A percentile compares a stretch with the other conserved stretches of the same genome.
phyloP scores from a whole-genome alignment of 163 green algal genomes.

The Chlorella variabilis region DNA sequence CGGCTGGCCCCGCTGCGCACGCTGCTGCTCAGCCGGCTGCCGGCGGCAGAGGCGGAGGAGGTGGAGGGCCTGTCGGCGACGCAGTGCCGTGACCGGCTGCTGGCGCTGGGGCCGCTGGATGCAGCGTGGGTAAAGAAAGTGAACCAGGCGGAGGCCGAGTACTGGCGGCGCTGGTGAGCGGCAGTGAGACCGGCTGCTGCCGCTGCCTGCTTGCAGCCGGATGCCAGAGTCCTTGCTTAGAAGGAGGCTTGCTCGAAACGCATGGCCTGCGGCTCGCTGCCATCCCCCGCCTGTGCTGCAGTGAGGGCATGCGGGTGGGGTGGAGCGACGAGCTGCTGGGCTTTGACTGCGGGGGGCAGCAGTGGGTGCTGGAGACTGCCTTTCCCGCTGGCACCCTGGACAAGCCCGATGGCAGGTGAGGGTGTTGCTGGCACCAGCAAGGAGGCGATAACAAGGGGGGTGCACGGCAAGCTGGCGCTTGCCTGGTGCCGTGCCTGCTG shows the following conservation, averaged over 20 bases:
- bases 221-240: too few relatives aligned
- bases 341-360: conserved; percentile 98
- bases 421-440: background rate
- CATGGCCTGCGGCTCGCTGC: too few relatives aligned
- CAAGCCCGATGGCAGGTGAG: conserved; percentile 35
- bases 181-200: too few relatives aligned
- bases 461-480: background rate
- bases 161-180: conserved; percentile 68
- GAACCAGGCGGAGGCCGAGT: conserved; percentile 83
- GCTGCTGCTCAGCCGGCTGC: conserved; percentile 52
- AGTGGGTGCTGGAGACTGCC: conserved; percentile 96
- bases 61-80: conserved; percentile 57
- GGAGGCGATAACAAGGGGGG: too few relatives aligned
- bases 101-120: conserved; percentile 83
- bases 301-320: conserved; percentile 67
- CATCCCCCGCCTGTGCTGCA: too few relatives aligned
- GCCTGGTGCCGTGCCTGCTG: background rate
- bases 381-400: conserved; percentile 69
- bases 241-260: too few relatives aligned
- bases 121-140: conserved; percentile 69
- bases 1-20: conserved; percentile 50
- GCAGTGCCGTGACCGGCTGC: conserved; percentile 85
- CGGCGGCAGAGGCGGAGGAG: conserved; percentile 24
- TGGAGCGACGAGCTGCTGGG: conserved; percentile 93
- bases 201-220: too few relatives aligned